Conservation (phyloP, 2,329 filamentous ascomycete genomes). For the Coniochaeta ligniaria region DNA sequence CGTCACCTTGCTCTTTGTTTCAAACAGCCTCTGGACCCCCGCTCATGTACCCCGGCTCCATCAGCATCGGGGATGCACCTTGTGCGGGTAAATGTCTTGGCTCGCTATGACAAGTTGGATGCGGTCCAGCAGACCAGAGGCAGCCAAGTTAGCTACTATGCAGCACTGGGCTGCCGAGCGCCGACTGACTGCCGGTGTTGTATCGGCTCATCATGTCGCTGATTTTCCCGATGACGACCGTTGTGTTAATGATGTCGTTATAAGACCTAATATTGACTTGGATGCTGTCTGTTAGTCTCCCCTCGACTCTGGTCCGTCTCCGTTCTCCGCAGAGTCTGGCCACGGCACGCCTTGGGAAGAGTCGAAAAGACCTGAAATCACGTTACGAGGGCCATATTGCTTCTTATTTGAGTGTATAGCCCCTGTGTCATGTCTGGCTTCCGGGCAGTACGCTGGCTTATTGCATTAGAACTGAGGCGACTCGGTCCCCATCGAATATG, state of each 20-base stretch:
- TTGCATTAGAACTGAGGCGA: not conserved
- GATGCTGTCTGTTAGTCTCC: not conserved
- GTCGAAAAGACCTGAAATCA: not conserved
- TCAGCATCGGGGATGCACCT: not conserved
- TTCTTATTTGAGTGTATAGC: not conserved
- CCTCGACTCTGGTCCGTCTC: not conserved
- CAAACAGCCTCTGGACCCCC: constrained; percentile 2
- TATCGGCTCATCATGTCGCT: not conserved
- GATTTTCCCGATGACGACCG: not conserved
- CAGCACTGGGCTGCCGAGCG: not conserved
- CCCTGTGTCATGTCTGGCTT: not conserved
- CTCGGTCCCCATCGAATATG: not conserved
- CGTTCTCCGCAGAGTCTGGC: not conserved
- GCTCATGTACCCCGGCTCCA: constrained; percentile 7
- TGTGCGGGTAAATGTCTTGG: constrained; percentile 10
- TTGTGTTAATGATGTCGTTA: not conserved
- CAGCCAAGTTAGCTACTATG: not conserved
- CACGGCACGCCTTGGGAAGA: not conserved
- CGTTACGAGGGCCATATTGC: not conserved
- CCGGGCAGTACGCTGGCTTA: not conserved
- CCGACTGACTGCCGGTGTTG: constrained; percentile 1
- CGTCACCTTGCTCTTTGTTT: not conserved
- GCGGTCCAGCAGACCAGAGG: constrained; percentile 5
- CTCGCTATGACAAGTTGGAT: not conserved
- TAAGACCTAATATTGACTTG: not conserved